phyloP scores from a whole-genome alignment of 768 basidiomycete species.

The Boletus subparvulus region DNA sequence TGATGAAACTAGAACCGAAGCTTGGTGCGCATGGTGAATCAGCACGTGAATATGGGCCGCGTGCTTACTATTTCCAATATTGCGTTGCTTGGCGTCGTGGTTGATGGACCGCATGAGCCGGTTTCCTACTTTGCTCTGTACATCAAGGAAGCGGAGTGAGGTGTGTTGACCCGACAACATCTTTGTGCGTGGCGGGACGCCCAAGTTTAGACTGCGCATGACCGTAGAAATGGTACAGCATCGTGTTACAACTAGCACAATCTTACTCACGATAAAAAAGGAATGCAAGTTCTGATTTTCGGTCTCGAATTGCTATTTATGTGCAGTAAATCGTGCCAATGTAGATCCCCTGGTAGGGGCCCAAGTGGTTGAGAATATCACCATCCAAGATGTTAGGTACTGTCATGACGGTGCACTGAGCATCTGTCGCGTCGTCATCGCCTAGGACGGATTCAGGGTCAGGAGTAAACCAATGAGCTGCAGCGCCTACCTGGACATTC shows the following conservation, averaged over 20 bases:
- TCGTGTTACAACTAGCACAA: neutral
- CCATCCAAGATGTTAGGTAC: constrained; percentile 55
- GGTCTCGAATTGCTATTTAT: constrained; percentile 8
- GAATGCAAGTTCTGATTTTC: neutral
- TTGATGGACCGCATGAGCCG: neutral
- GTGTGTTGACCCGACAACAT: neutral
- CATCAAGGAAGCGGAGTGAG: neutral
- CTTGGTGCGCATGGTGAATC: neutral
- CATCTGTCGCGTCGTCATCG: constrained; percentile 54
- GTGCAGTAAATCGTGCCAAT: constrained; percentile 50
- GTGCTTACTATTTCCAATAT: neutral
- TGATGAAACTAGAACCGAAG: neutral
- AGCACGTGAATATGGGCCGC: neutral
- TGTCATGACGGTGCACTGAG: constrained; percentile 51
- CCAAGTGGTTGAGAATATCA: constrained; percentile 55
- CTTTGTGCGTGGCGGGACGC: neutral
- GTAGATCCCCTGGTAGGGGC: constrained; percentile 53
- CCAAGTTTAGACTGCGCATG: neutral
- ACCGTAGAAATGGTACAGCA: neutral
- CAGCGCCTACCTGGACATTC: constrained; percentile 39
- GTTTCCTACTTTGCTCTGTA: neutral
- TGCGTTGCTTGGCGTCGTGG: neutral
- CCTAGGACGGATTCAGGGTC: constrained; percentile 27
- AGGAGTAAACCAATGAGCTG: neutral
- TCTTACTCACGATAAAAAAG: constrained; percentile 6